Conservation (phyloP, 2,329 filamentous ascomycete species). For the Talaromyces pinophilus region DNA sequence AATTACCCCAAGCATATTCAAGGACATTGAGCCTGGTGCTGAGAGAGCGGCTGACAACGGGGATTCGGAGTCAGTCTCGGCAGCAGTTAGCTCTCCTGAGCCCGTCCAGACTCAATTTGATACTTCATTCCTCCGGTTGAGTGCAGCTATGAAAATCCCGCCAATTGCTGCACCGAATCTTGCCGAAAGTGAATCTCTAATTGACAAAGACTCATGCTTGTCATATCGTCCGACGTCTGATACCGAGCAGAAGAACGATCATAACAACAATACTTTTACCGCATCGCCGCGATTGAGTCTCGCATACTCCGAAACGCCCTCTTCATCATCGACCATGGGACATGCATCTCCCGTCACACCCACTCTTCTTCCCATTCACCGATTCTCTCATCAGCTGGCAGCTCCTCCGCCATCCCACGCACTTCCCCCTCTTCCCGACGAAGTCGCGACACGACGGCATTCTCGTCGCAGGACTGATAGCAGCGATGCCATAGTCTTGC, state of each 20-base stretch:
- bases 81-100: conserved; percentile 35
- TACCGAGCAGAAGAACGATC: conserved; percentile 37
- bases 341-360: conserved; percentile 44
- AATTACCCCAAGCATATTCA: conserved; percentile 47
- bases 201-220: conserved; percentile 32
- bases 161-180: conserved; percentile 24
- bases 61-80: conserved; percentile 33
- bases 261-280: conserved; percentile 27
- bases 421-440: conserved; percentile 37
- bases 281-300: conserved; percentile 38
- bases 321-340: conserved; percentile 41
- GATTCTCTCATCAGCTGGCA: conserved; percentile 36
- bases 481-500: conserved; percentile 50
- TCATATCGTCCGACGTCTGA: conserved; percentile 37
- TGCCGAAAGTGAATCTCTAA: conserved; percentile 33
- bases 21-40: conserved; percentile 26
- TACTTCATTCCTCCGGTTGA: conserved; percentile 44
- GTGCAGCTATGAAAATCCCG: conserved; percentile 35
- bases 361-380: conserved; percentile 43
- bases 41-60: conserved; percentile 35
- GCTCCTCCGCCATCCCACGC: conserved; percentile 36
- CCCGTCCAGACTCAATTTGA: conserved; percentile 34
- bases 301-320: conserved; percentile 41
- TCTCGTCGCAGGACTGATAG: conserved; percentile 46
- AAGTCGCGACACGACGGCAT: conserved; percentile 35